Base-by-base conservation (phyloP, 176 grass and related monocot genomes). In the Phragmites australis region DNA sequence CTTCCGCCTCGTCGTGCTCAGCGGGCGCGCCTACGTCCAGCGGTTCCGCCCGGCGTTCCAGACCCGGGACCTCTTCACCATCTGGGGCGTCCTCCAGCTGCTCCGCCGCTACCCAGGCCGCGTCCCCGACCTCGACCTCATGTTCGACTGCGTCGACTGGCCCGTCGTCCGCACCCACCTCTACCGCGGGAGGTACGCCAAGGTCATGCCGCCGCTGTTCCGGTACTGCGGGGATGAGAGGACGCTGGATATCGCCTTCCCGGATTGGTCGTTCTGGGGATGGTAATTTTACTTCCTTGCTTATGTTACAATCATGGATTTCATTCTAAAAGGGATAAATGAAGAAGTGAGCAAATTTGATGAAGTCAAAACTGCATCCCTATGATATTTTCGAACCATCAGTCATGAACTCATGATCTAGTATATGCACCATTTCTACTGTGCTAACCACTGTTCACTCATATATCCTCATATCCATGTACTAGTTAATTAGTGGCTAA, bases 251-350 rank as follows among this genome's bases (percentile, higher is more conserved):
- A 99, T 95, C 13, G 86, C 82, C 40, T 99, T 99, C 76, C 96
- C 92, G 4, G 92, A 99, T 65, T 99, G 96, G 96, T 93, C 96
- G 14, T 99, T 95, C 46, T 99, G 92, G 96, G 96, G 96, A 70
- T 95, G 92, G 92, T 99, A 95, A 97, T 87, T 83, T 45, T 17
- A 55, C 48, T 43, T 39, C 1, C 52, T 29, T 55, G 0, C 0
- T n/a, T 72, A 64, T 45, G 15, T 64, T 47, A 46, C 0, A 60
- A 3, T 68, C 17, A 8, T 13, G 5, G 14, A 54, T 68, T 74
- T 44, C 0, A 30, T 44, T 74, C 40, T 57, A 14, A 54, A 62
- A 79, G 23, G 47, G 18, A 50, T 19, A 42, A 44, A 43, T 27
- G 15, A 22, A 23, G 1, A 75, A 27, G 14, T 10, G 29, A n/a